Conservation (phyloP, 495 filamentous ascomycete species). For the Neurospora sp. region DNA sequence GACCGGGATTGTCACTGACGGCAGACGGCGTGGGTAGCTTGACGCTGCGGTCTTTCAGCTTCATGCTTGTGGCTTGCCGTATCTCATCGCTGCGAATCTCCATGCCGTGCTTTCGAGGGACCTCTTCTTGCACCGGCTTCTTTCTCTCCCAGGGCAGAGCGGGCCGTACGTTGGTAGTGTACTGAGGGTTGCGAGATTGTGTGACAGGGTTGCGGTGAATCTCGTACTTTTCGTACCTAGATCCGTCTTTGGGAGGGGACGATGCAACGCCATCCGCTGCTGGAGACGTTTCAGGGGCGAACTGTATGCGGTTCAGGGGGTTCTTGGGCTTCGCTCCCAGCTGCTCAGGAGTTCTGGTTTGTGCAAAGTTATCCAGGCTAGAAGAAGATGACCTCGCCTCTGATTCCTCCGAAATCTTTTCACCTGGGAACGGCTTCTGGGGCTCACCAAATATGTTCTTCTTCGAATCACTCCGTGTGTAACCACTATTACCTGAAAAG, state of each 20-base stretch:
- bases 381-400: constrained; percentile 28
- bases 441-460: constrained; percentile 49
- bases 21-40: constrained; percentile 77
- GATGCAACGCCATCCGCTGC: constrained; percentile 5
- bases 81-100: constrained; percentile 84
- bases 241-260: constrained; percentile 43
- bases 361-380: not conserved
- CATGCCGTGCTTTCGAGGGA: constrained; percentile 56
- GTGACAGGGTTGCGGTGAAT: constrained; percentile 69
- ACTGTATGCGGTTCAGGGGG: constrained; percentile 44
- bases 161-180: constrained; percentile 50
- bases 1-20: constrained; percentile 72
- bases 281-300: constrained; percentile 27
- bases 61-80: constrained; percentile 82
- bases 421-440: constrained; percentile 52
- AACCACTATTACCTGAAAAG: constrained; percentile 13
- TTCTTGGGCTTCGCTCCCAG: constrained; percentile 46
- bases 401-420: constrained; percentile 86
- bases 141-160: constrained; percentile 21
- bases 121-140: constrained; percentile 10
- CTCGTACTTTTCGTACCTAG: constrained; percentile 58
- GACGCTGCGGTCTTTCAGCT: constrained; percentile 69
- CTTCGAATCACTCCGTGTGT: constrained; percentile 40
- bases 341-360: constrained; percentile 16
- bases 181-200: constrained; percentile 64